Conservation (phyloP, 2,329 filamentous ascomycete species). For the Penicillium sp. region DNA sequence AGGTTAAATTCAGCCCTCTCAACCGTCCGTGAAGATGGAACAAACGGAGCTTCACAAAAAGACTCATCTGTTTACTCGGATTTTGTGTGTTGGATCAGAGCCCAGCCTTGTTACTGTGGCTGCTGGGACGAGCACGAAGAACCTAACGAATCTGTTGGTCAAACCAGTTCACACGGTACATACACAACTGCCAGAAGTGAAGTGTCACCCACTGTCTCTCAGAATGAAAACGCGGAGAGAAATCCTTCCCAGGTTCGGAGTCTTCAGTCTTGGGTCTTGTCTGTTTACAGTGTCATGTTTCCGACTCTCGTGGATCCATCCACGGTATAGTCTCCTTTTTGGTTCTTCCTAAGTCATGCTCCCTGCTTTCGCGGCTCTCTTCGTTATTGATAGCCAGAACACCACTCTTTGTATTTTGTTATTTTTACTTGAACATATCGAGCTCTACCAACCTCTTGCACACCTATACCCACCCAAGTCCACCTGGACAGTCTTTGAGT, state of each 20-base stretch:
- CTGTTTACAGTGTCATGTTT: conserved; percentile 3
- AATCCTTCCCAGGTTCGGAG: neutral
- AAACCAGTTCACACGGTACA: conserved; percentile 13
- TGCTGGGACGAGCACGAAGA: conserved; percentile 1
- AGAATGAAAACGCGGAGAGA: neutral
- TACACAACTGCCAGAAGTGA: conserved; percentile 20
- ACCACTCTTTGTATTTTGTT: neutral
- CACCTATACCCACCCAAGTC: too few species aligned
- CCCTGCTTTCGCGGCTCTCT: neutral
- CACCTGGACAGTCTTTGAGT: too few species aligned
- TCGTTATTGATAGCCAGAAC: neutral
- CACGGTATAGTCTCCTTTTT: neutral
- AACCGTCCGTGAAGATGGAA: neutral
- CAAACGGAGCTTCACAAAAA: neutral
- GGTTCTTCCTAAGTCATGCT: neutral
- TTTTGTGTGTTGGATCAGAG: conserved; percentile 6
- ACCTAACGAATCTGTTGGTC: conserved; percentile 3
- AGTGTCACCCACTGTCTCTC: conserved; percentile 1
- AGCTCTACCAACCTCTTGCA: neutral
- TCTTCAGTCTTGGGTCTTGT: conserved; percentile 1
- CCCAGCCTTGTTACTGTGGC: conserved; percentile 13
- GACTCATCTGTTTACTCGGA: neutral
- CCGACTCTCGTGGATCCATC: neutral
- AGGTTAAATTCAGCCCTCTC: neutral
- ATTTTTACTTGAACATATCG: neutral